Percentiles rank a stretch among this genome's conserved stretches.
These are phyloP conservation scores for Selaginella moellendorffii DNA, from an alignment of 75 land plant genomes.

Conservation along the genomic window DNA sequence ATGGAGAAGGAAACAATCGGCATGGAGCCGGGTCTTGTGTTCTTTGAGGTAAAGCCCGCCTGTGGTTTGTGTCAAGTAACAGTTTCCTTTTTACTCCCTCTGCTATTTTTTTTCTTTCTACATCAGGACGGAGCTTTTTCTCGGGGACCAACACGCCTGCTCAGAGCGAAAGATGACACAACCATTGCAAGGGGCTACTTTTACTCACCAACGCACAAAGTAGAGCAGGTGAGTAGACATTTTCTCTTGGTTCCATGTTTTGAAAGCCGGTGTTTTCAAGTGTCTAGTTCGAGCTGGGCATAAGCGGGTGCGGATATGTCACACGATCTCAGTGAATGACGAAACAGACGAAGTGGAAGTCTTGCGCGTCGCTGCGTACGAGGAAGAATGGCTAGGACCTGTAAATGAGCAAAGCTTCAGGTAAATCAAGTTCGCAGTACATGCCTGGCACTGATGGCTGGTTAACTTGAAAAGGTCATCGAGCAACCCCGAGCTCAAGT, in stretches of 20 bases:
- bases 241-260: no score
- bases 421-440: conserved; percentile 20
- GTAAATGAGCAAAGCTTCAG: conserved; percentile 35
- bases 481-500: background rate
- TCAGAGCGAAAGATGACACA: conserved; percentile 30
- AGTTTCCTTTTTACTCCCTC: background rate
- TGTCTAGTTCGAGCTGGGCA: conserved; percentile 95
- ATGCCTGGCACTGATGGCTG: background rate
- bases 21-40: conserved; percentile 85
- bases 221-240: conserved; percentile 88
- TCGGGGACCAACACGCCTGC: conserved; percentile 68
- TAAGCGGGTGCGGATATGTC: conserved; percentile 73
- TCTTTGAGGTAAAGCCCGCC: conserved; percentile 57
- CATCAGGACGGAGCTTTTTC: conserved; percentile 96
- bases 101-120: conserved; percentile 7
- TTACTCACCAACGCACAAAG: conserved; percentile 61
- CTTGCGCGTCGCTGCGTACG: conserved; percentile 71
- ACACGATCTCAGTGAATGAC: conserved; percentile 68
- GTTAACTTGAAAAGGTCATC: background rate
- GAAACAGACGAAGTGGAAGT: conserved; percentile 68
- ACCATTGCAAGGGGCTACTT: conserved; percentile 38
- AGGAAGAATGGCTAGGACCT: conserved; percentile 89
- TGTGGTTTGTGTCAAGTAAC: background rate
- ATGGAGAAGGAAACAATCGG: conserved; percentile 86
- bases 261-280: conserved; percentile 28